Evolutionary conservation across 345 rosid genomes (phyloP).

Genomic region (Excoecaria cochinchinensis): DNA sequence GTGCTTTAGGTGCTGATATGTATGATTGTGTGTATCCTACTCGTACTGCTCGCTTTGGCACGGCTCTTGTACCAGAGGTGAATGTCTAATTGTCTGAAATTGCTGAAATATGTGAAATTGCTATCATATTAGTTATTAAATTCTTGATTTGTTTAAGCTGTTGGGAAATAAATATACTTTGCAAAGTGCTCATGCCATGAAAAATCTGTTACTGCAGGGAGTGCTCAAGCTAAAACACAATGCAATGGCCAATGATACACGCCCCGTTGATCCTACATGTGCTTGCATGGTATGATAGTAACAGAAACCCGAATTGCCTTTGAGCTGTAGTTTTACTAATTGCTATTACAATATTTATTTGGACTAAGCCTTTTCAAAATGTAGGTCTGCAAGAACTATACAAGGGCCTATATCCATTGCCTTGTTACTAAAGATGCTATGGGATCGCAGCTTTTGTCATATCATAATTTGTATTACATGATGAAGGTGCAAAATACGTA

Average conservation of each 20-base stretch:
- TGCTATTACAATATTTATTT: neutral
- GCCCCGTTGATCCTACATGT: slow-evolving; percentile 68
- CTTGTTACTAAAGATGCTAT: slow-evolving; percentile 75
- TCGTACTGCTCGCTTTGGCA: slow-evolving; percentile 85
- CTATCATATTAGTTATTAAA: neutral
- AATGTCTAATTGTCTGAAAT: slow-evolving; percentile 18
- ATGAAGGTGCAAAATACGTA: slow-evolving; percentile 37
- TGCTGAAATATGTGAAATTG: slow-evolving; percentile 1
- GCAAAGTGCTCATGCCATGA: neutral
- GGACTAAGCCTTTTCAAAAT: slow-evolving; percentile 13
- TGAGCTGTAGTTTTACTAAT: neutral
- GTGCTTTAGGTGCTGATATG: slow-evolving; percentile 85
- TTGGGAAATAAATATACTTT: neutral
- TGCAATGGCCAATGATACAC: slow-evolving; percentile 63
- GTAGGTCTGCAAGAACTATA: slow-evolving; percentile 75
- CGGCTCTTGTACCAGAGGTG: slow-evolving; percentile 79
- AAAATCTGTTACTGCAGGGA: slow-evolving; percentile 44
- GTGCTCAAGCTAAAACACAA: slow-evolving; percentile 64
- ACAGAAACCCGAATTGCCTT: neutral
- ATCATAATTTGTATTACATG: slow-evolving; percentile 75
- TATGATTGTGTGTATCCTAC: slow-evolving; percentile 84
- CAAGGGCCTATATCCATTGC: slow-evolving; percentile 72
- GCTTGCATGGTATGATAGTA: slow-evolving; percentile 58
- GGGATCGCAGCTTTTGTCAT: slow-evolving; percentile 84
- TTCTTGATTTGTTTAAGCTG: slow-evolving; percentile 1